Percentiles rank a stretch among this genome's conserved stretches.
phyloP scores from a whole-genome alignment of 75 land plant species.

The Cryptomeria japonica region DNA sequence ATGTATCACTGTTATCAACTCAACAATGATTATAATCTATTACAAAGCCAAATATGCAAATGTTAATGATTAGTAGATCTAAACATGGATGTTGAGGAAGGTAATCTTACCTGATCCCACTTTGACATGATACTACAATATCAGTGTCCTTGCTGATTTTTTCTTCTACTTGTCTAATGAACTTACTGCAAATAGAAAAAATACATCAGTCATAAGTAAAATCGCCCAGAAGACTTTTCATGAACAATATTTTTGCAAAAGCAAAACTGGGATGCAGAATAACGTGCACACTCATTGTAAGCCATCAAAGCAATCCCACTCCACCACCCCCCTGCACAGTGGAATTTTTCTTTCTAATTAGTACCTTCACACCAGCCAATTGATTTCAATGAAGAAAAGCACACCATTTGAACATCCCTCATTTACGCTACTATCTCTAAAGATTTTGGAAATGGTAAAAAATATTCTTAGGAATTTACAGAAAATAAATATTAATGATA shows the following conservation, averaged over 20 bases:
- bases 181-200: slow-evolving; percentile 45
- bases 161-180: slow-evolving; percentile 70
- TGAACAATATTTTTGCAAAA: not conserved
- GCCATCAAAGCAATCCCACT: slow-evolving; percentile 78
- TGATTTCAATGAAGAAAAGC: not conserved
- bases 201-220: not conserved
- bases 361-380: not conserved
- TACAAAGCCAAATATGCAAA: not conserved
- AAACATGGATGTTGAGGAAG: not conserved
- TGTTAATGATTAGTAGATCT: not conserved
- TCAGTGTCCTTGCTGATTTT: slow-evolving; percentile 66
- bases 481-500: not conserved
- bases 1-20: not conserved
- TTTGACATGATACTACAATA: slow-evolving; percentile 88
- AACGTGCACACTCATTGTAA: slow-evolving; percentile 60
- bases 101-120: slow-evolving; percentile 70
- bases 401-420: too few relatives aligned
- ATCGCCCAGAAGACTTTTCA: slow-evolving; percentile 2
- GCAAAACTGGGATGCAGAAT: not conserved
- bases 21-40: not conserved
- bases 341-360: not conserved
- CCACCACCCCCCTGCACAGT: slow-evolving; percentile 93
- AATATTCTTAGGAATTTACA: not conserved
- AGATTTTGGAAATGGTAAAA: not conserved
- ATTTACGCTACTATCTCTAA: not conserved